Conservation (phyloP, 106 monocot genomes). For the Dioscorea alata region DNA sequence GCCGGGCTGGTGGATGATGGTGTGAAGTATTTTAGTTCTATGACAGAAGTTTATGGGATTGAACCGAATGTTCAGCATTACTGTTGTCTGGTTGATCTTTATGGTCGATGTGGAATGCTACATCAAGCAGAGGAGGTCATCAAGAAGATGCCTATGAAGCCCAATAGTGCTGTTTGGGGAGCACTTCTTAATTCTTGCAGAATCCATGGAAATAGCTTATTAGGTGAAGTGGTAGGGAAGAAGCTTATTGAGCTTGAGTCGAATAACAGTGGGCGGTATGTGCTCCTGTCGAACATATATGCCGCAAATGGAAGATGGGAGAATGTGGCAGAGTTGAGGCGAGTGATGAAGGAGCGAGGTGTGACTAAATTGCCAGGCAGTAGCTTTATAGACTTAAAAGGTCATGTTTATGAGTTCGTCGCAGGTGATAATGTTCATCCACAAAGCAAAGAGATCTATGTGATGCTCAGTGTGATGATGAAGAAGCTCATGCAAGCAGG, state of each 20-base stretch:
- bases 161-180: conserved; percentile 7
- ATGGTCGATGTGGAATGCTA: conserved; percentile 20
- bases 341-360: neutral
- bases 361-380: neutral
- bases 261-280: neutral
- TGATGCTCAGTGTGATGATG: neutral
- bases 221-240: conserved; percentile 11
- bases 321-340: neutral
- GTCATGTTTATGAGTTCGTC: neutral
- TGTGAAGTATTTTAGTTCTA: conserved; percentile 21
- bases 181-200: conserved; percentile 17
- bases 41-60: conserved; percentile 15
- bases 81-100: conserved; percentile 29
- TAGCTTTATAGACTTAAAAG: conserved; percentile 1
- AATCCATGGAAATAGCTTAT: conserved; percentile 8
- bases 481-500: neutral
- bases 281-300: neutral
- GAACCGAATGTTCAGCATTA: conserved; percentile 18
- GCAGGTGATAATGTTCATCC: neutral
- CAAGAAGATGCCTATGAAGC: conserved; percentile 16
- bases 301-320: neutral
- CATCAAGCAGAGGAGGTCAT: conserved; percentile 10
- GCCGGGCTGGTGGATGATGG: conserved; percentile 26
- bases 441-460: conserved; percentile 1
- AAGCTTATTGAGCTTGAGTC: conserved; percentile 1